Conservation (phyloP, 192 early-diverging fungal species). For the Backusella sp. region DNA sequence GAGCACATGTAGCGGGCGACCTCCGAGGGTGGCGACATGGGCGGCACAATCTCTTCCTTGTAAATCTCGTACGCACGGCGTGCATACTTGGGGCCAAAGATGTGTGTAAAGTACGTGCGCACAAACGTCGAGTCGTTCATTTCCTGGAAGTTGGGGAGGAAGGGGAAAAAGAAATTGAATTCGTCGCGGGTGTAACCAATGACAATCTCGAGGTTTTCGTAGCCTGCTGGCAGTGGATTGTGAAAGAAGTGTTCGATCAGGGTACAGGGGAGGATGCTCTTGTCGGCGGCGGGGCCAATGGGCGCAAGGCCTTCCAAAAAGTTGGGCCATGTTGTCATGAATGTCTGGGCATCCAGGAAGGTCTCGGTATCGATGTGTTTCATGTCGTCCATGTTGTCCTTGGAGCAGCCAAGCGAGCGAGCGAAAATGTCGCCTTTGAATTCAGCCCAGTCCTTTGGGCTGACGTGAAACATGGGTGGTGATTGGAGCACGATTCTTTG, state of each 20-base stretch:
- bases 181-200: conserved; percentile 31
- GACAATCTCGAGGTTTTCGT: conserved; percentile 11
- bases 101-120: conserved; percentile 26
- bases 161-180: conserved; percentile 28
- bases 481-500: conserved; percentile 36
- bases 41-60: conserved; percentile 10
- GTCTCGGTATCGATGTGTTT: conserved; percentile 7
- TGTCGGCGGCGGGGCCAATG: conserved; percentile 21
- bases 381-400: neutral
- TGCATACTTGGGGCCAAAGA: conserved; percentile 27
- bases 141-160: conserved; percentile 24
- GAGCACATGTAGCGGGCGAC: conserved; percentile 21
- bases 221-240: neutral
- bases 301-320: conserved; percentile 28
- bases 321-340: conserved; percentile 32
- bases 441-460: conserved; percentile 25
- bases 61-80: conserved; percentile 25
- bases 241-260: conserved; percentile 23
- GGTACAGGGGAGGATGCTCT: neutral
- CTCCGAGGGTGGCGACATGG: conserved; percentile 14
- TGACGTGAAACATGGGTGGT: conserved; percentile 27
- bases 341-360: conserved; percentile 22
- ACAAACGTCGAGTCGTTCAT: conserved; percentile 21
- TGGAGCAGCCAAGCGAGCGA: conserved; percentile 14
- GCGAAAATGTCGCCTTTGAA: conserved; percentile 19